A percentile compares a stretch with the other conserved stretches of the same genome.
Conservation (phyloP, 169 alveolate genomes). For the Plasmodium falciparum region DNA sequence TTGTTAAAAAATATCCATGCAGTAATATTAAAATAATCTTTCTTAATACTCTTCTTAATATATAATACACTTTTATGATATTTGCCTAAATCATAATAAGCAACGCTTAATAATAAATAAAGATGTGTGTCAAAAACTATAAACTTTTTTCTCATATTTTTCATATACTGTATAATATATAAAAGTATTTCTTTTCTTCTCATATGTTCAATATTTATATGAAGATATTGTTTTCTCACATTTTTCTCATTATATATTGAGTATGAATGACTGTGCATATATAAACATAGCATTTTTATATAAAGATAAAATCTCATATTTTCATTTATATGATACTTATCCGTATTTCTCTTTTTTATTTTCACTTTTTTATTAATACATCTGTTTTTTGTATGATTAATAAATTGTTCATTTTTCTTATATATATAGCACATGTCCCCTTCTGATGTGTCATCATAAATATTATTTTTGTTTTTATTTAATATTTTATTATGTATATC, state of each 20-base stretch:
- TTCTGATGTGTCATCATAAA: no score
- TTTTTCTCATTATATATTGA: neutral
- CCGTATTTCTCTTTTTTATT: no score
- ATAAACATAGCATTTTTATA: constrained; percentile 41
- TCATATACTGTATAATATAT: constrained; percentile 24
- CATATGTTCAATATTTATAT: constrained; percentile 4
- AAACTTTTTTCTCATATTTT: constrained; percentile 15
- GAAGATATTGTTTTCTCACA: neutral
- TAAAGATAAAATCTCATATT: constrained; percentile 17
- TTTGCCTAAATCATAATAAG: constrained; percentile 28
- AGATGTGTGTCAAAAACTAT: constrained; percentile 36
- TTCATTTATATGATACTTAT: neutral
- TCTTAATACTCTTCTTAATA: constrained; percentile 38
- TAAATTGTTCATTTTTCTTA: no score
- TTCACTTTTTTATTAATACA: neutral
- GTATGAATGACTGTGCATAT: constrained; percentile 26
- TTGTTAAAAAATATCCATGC: constrained; percentile 44
- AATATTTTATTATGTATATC: no score
- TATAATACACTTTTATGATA: constrained; percentile 40
- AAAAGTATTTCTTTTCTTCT: constrained; percentile 24
- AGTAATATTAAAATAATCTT: constrained; percentile 43
- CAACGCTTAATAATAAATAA: constrained; percentile 42
- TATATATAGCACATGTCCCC: neutral
- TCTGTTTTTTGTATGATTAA: neutral
- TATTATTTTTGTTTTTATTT: no score